Conservation (phyloP, 768 basidiomycete genomes). For the Mycena latifolia region DNA sequence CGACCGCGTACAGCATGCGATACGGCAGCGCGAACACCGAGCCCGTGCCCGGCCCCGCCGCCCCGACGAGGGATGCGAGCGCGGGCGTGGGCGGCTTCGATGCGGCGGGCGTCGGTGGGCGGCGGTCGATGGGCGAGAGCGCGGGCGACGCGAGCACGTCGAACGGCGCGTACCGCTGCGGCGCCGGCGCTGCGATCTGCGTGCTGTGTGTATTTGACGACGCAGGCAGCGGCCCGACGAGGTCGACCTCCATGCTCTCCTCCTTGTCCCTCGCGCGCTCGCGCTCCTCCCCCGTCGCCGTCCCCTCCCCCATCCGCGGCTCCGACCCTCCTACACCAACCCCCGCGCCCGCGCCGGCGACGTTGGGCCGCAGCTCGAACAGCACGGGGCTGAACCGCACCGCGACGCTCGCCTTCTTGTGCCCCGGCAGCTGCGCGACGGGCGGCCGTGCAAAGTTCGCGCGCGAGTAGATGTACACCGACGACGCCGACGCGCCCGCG, state of each 20-base stretch:
- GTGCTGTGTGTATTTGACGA: slow-evolving; percentile 39
- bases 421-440: slow-evolving; percentile 94
- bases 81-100: slow-evolving; percentile 67
- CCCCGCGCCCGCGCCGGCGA: slow-evolving; percentile 51
- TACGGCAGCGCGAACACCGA: slow-evolving; percentile 93
- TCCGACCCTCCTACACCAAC: too few species aligned
- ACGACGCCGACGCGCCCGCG: slow-evolving; percentile 49
- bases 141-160: slow-evolving; percentile 63
- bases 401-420: slow-evolving; percentile 95
- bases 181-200: slow-evolving; percentile 63
- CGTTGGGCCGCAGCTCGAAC: slow-evolving; percentile 86
- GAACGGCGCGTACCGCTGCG: slow-evolving; percentile 49
- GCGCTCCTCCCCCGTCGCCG: slow-evolving; percentile 71
- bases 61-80: slow-evolving; percentile 20
- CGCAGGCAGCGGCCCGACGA: slow-evolving; percentile 57
- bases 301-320: slow-evolving; percentile 42
- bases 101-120: slow-evolving; percentile 72
- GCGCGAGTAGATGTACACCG: slow-evolving; percentile 95
- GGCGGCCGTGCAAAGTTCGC: slow-evolving; percentile 95
- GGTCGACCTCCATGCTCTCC: slow-evolving; percentile 70
- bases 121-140: slow-evolving; percentile 64
- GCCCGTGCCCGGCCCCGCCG: slow-evolving; percentile 50
- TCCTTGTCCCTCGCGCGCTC: slow-evolving; percentile 63
- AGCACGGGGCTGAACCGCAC: slow-evolving; percentile 94
- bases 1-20: slow-evolving; percentile 94